Evolutionary conservation across 2,329 filamentous ascomycete species (phyloP), one percentile per base, ranked within the genome.

Genomic region (Teratosphaeria pseudoeucalypti): DNA sequence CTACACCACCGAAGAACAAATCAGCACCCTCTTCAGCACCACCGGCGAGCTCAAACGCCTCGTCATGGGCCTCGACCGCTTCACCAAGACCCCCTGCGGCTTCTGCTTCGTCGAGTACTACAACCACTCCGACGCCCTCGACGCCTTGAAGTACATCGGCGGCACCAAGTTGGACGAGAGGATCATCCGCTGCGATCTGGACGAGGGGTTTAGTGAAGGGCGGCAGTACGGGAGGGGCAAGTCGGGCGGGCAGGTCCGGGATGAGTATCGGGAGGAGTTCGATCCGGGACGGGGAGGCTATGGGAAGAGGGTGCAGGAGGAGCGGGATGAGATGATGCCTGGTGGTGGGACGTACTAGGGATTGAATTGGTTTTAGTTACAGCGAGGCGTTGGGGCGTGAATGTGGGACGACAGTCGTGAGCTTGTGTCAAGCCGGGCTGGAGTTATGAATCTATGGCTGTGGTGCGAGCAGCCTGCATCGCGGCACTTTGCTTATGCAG

Each of bases 21-120:
- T 99, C 61, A 92, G 97, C 75, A 92, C 97, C 55, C 69, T 73
- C 57, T 72, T 73, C 66, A 68, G 63, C 61, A 84, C 82, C 72
- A 87, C 91, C 75, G 94, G 94, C 70, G 94, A 97, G 79, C 95
- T 99, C 77, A 99, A 99, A 78, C 89, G 94, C 32, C 84, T 99
- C 55, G 85, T 99, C 65, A 99, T 99, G 94, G 94, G 94, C 56
- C 85, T 99, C 57, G 94, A 99, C 74, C 88, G 94, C 60, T 96
- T 94, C 80, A 89, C 88, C 76, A 99, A 99, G 79, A 99, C 94
- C 0, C 94, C 94, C 1, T 99, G 94, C 76, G 94, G 94, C 49
- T 99, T 99, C 81, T 99, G 94, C 81, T 99, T 99, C 72, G 94
- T 99, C 70, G 94, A 99, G 77, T 99, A 99, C 78, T 97, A 96